Evolutionary conservation across 2,329 filamentous ascomycete genomes (phyloP), one percentile per base, ranked within the genome.

Genomic region (Didymellaceae sp.): DNA sequence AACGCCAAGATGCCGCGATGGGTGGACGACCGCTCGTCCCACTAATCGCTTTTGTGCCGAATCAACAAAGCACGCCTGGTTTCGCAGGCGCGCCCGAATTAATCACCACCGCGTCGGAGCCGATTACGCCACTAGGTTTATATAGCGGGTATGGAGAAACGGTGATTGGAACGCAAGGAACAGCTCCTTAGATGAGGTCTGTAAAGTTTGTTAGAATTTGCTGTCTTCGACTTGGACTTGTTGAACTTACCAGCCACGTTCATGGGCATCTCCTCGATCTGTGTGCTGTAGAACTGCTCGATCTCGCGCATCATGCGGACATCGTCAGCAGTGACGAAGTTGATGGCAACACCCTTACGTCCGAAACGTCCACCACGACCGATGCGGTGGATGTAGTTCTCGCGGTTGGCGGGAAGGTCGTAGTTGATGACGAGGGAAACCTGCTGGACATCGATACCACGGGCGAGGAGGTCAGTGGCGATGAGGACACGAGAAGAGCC

Each of bases 241-340:
- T 7, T 25, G n/a, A 18, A 77, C 82, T 72, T 79, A 82, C 80
- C 82, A 73, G 84, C 83, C 77, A 87, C 86, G 78, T 87, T 88
- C 94, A 99, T 97, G 74, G 94, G 94, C 94, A 99, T 99, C 86
- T 99, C 94, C 82, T 99, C 94, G 67, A 99, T 97, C 83, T 99
- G 94, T 78, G 94, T 99, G 86, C 91, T 96, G 88, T 99, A 99
- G 86, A 97, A 99, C 82, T 97, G 91, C 80, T 99, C 94, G 70
- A 99, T 99, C 80, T 99, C 94, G 77, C 94, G 87, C 90, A 99
- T 95, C 90, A 99, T 97, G 78, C 93, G 91, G 73, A 99, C 94
- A 80, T 99, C 94, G 66, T 99, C 94, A 71, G 91, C 91, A 58
- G 93, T 97, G 77, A 99, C 94, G 77, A 99, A 99, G 90, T 99